Base-by-base conservation (phyloP, 1,284 basidiomycete species). In the Ceratobasidium sp. region DNA sequence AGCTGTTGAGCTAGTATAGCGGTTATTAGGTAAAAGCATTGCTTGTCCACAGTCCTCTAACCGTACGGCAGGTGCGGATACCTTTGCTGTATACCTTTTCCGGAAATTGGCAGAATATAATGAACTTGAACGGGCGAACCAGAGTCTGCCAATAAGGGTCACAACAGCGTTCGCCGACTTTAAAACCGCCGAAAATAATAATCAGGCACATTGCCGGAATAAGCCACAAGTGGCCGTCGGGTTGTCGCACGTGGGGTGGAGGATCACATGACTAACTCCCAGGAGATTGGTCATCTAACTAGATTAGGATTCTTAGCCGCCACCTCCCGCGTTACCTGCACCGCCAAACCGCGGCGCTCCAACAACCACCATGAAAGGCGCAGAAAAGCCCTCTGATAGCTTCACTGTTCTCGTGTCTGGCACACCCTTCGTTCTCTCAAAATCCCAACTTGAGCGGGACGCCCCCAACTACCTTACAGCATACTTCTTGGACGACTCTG, bases 51-150 rank as follows among this genome's bases (percentile, higher is more conserved):
- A 88, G 77, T 0, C 88, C 89, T 49, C 89, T 88, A 19, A 84
- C 81, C 9, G 86, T 88, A 78, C 89, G 81, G 79, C 88, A 90
- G 0, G 89, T 90, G 4, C 88, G 85, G 22, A 90, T 89, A 1
- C 88, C 88, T 87, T 39, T 29, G 65, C 27, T 16, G 34, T 13
- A 46, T 27, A 27, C 24, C 7, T 48, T 43, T n/a, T 54, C n/a
- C 2, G 1, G 19, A 14, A 39, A 34, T 11, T 6, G 1, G 9
- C 9, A 27, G 11, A 37, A 58, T 19, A 54, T 16, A 16, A 4
- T 51, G 11, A 11, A 43, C 43, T 24, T 34, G 37, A 59, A 16
- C 74, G 31, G 68, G 78, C 80, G 56, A 73, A 86, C 88, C 87
- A 54, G 88, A 88, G 5, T 85, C 85, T 89, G 7, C 89, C 88